These are phyloP conservation scores for Acacia confusa DNA, from an alignment of 306 rosid species.

Conservation along the genomic window DNA sequence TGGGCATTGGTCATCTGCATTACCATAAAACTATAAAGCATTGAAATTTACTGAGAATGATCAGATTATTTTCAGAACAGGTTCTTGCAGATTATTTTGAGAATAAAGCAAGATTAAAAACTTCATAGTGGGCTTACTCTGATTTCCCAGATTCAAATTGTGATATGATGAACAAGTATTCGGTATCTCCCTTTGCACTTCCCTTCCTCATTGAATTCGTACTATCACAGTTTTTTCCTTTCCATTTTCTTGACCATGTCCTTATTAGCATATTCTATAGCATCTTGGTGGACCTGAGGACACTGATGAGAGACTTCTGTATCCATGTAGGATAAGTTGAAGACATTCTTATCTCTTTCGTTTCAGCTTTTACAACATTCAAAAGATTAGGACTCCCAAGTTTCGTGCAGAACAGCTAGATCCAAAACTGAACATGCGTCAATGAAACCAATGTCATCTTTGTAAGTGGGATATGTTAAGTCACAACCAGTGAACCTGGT, in stretches of 20 bases:
- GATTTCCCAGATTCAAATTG: background rate
- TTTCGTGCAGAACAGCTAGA: background rate
- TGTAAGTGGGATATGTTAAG: slow-evolving; percentile 2
- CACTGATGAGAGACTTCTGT: background rate
- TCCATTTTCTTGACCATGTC: background rate
- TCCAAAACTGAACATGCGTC: background rate
- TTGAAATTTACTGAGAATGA: background rate
- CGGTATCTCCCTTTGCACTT: background rate
- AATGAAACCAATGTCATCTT: background rate
- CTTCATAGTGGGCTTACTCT: background rate
- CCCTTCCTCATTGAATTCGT: background rate
- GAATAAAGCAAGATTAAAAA: background rate
- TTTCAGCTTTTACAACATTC: background rate
- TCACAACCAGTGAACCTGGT: slow-evolving; percentile 14
- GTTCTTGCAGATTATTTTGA: background rate
- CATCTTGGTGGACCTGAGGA: background rate
- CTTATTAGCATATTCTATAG: background rate
- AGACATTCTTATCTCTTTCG: background rate
- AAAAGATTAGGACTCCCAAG: background rate
- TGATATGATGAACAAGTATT: background rate
- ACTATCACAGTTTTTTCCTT: background rate
- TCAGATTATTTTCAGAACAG: background rate
- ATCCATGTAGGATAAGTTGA: background rate
- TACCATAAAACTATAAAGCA: background rate
- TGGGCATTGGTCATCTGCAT: background rate